Evolutionary conservation across 768 basidiomycete species (phyloP).

Genomic region (Cystoderma amianthinum): DNA sequence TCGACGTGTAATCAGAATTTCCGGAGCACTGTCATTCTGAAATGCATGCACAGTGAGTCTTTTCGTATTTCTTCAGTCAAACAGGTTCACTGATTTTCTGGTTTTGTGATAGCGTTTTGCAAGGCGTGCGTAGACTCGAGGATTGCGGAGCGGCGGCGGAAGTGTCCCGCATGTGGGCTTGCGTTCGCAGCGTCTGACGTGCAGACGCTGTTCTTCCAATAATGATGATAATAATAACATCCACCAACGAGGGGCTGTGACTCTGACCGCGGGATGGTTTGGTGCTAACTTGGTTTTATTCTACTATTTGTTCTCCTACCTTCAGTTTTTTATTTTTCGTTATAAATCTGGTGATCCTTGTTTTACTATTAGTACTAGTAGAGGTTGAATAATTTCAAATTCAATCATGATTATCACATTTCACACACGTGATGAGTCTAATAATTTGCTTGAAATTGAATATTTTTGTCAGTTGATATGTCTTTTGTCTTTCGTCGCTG

Average conservation of each 20-base stretch:
- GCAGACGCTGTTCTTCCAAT: slow-evolving; percentile 41
- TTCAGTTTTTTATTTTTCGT: slow-evolving; percentile 1
- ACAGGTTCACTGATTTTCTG: slow-evolving; percentile 1
- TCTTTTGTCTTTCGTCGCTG: too few relatives aligned
- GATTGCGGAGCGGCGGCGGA: slow-evolving; percentile 83
- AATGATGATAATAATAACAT: too few relatives aligned
- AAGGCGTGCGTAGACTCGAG: slow-evolving; percentile 82
- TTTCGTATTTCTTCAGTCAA: slow-evolving; percentile 3
- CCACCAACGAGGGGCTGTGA: too few relatives aligned
- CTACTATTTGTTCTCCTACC: slow-evolving; percentile 2
- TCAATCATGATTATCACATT: too few relatives aligned
- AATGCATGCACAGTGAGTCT: slow-evolving; percentile 86
- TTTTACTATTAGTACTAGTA: too few relatives aligned
- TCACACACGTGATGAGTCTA: too few relatives aligned
- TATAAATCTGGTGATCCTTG: too few relatives aligned
- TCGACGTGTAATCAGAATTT: slow-evolving; percentile 78
- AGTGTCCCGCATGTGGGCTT: slow-evolving; percentile 86
- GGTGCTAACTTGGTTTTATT: slow-evolving; percentile 5
- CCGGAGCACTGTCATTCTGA: slow-evolving; percentile 75
- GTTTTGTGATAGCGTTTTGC: slow-evolving; percentile 79
- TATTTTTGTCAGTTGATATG: too few relatives aligned
- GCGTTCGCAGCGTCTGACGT: slow-evolving; percentile 83
- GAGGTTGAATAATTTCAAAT: too few relatives aligned
- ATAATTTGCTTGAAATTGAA: too few relatives aligned
- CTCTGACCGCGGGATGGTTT: not conserved